These are phyloP conservation scores for Fusarium avenaceum DNA, from an alignment of 2,329 filamentous ascomycete species.

Conservation along the genomic window DNA sequence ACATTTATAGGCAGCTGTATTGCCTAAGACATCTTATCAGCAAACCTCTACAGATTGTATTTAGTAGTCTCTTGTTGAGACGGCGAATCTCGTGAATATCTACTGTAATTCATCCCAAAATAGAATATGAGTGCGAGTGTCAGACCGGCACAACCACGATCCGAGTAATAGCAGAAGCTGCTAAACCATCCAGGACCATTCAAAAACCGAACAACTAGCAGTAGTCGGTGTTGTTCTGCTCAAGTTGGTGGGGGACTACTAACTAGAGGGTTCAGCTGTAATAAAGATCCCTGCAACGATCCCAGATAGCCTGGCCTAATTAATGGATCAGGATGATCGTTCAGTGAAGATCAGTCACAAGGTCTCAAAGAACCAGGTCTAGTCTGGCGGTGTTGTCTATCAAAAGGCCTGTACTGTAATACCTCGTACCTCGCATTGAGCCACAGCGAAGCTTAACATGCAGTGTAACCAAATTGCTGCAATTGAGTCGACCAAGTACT, in stretches of 20 bases:
- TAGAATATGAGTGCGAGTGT: constrained; percentile 37
- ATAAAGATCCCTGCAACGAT: constrained; percentile 34
- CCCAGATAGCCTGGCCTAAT: constrained; percentile 20
- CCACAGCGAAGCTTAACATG: not conserved
- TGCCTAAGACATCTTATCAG: no score
- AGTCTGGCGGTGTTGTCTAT: not conserved
- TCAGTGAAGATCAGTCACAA: constrained; percentile 31
- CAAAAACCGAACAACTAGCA: constrained; percentile 5
- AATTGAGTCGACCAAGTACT: no score
- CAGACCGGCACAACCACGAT: constrained; percentile 46
- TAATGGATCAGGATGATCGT: constrained; percentile 38
- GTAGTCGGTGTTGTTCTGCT: constrained; percentile 9
- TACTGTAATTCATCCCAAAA: constrained; percentile 8
- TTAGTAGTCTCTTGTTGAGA: not conserved
- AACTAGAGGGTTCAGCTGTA: constrained; percentile 37
- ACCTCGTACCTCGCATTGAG: not conserved
- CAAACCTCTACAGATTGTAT: not conserved
- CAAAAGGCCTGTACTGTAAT: not conserved
- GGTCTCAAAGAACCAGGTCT: constrained; percentile 9
- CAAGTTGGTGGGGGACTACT: constrained; percentile 21
- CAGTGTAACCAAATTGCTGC: not conserved
- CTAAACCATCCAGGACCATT: constrained; percentile 16
- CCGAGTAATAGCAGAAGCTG: constrained; percentile 17
- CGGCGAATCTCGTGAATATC: no score
- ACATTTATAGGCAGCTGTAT: constrained; percentile 2